phyloP scores from a whole-genome alignment of 2,329 filamentous ascomycete genomes.

The Fusarium falciforme region DNA sequence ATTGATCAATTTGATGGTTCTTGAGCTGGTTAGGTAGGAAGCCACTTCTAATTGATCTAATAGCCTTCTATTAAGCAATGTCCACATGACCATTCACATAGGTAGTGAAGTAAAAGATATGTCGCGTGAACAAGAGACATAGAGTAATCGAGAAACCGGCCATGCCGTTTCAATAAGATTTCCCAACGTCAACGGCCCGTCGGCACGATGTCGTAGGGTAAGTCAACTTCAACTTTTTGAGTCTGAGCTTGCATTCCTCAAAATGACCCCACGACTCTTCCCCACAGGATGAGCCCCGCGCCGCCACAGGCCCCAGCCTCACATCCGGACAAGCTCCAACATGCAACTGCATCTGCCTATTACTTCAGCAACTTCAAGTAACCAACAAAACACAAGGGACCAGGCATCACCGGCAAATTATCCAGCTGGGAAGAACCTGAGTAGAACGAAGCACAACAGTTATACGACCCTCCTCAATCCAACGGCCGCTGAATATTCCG shows the following conservation, averaged over 20 bases:
- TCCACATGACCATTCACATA: too few species aligned
- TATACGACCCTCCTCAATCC: neutral
- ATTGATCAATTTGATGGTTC: too few species aligned
- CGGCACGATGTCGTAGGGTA: slow-evolving; percentile 20
- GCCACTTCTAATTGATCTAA: too few species aligned
- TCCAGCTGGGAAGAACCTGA: neutral
- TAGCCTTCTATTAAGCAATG: too few species aligned
- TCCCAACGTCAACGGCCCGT: neutral
- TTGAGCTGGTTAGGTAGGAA: too few species aligned
- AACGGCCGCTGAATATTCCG: neutral
- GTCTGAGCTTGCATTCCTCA: neutral
- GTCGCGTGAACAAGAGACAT: too few species aligned
- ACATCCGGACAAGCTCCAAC: slow-evolving; percentile 18
- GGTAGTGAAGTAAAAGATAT: too few species aligned
- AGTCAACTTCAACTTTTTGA: neutral
- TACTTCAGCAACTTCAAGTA: slow-evolving; percentile 5
- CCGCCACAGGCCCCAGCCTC: slow-evolving; percentile 43
- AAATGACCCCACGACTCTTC: neutral
- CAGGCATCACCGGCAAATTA: neutral
- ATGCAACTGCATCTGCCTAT: slow-evolving; percentile 23
- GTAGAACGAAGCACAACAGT: neutral
- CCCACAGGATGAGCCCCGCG: slow-evolving; percentile 38
- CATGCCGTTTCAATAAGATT: neutral
- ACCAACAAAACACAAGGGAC: neutral
- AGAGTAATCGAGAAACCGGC: neutral